Conservation (phyloP, 441 rosid species). For the Metrosideros polymorpha region DNA sequence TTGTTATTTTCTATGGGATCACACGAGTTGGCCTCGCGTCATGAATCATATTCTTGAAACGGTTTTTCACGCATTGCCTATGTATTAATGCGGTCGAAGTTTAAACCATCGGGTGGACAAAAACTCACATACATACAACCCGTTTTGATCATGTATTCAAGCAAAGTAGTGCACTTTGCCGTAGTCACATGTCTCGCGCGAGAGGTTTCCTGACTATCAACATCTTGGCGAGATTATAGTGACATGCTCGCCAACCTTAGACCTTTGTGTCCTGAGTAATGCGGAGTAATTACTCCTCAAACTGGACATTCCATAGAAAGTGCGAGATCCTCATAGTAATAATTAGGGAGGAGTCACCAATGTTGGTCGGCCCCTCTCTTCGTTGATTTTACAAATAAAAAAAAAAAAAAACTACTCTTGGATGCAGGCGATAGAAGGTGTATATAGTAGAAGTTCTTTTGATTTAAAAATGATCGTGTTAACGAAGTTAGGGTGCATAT, state of each 20-base stretch:
- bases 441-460: background rate
- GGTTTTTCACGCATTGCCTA: no score
- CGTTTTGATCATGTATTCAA: no score
- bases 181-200: background rate
- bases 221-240: background rate
- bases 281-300: background rate
- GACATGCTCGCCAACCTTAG: background rate
- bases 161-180: no score
- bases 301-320: background rate
- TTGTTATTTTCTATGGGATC: no score
- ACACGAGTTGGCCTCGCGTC: no score
- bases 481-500: background rate
- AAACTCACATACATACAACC: background rate
- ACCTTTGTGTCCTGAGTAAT: background rate
- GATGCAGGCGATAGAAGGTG: background rate
- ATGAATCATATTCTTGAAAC: no score
- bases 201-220: background rate
- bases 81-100: no score
- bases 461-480: background rate
- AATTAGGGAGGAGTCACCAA: rapidly evolving
- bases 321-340: background rate
- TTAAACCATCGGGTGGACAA: rapidly evolving
- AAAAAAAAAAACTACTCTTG: background rate
- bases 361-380: background rate
- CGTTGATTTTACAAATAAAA: no score